A percentile compares a stretch with the other conserved stretches of the same genome.
Conservation (phyloP, 2,329 filamentous ascomycete genomes). For the Pseudogymnoascus sp. region DNA sequence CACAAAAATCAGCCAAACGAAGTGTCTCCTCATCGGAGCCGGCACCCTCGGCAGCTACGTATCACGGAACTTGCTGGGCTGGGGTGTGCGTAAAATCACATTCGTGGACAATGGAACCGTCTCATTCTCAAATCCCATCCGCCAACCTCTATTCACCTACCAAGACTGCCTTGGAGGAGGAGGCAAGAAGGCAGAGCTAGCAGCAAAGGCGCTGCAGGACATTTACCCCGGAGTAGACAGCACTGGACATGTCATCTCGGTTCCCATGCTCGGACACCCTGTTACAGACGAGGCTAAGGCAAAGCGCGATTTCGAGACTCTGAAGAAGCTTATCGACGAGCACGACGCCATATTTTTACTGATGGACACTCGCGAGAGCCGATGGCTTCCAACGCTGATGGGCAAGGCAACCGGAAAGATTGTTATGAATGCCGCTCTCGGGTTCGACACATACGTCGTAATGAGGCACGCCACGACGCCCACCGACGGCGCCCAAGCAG, state of each 20-base stretch:
- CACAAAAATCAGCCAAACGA: constrained; percentile 81
- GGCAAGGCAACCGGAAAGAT: constrained; percentile 89
- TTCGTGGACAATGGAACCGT: constrained; percentile 92
- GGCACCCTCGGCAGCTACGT: constrained; percentile 94
- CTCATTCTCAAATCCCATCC: constrained; percentile 92
- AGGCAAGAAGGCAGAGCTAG: constrained; percentile 72
- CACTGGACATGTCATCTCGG: constrained; percentile 71
- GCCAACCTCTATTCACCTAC: constrained; percentile 88
- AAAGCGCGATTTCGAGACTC: constrained; percentile 65
- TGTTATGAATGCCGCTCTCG: constrained; percentile 91
- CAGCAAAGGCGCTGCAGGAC: constrained; percentile 70
- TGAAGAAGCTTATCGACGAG: constrained; percentile 68
- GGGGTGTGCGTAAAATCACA: constrained; percentile 92
- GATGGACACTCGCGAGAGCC: constrained; percentile 90
- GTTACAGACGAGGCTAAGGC: constrained; percentile 66
- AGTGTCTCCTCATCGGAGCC: constrained; percentile 82
- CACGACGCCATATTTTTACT: constrained; percentile 95
- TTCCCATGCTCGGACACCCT: constrained; percentile 94
- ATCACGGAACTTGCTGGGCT: constrained; percentile 83
- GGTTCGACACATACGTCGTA: constrained; percentile 93
- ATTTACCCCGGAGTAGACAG: constrained; percentile 90
- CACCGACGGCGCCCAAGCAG: constrained; percentile 48
- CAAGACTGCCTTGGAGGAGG: constrained; percentile 83
- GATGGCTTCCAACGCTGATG: constrained; percentile 95
- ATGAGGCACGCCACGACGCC: constrained; percentile 83